These are phyloP conservation scores for Apophysomyces ossiformis DNA, from an alignment of 371 early-diverging fungal genomes.

Conservation along the genomic window DNA sequence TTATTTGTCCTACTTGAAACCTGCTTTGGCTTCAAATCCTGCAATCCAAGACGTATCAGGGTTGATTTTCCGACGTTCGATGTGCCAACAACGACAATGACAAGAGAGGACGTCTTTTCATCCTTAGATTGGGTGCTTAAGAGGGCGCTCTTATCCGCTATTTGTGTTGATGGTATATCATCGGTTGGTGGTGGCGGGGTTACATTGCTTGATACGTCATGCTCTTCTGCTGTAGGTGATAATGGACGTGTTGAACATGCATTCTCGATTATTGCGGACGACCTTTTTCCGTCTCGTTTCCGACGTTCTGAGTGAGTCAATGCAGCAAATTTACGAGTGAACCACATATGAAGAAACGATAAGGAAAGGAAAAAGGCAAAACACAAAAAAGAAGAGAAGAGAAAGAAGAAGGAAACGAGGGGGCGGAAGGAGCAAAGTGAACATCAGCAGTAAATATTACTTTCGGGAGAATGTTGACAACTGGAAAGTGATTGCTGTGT, in stretches of 20 bases:
- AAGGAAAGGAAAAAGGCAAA: background rate
- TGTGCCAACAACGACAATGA: conserved; percentile 38
- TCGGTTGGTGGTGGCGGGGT: conserved; percentile 1
- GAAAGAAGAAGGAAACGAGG: conserved; percentile 1
- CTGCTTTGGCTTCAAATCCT: conserved; percentile 31
- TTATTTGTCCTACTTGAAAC: conserved; percentile 35
- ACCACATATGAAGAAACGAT: conserved; percentile 32
- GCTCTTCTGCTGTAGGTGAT: background rate
- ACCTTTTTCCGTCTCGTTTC: conserved; percentile 6
- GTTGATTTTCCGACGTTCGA: conserved; percentile 46
- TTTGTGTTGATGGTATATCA: conserved; percentile 14
- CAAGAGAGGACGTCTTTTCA: conserved; percentile 14
- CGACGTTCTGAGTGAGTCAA: conserved; percentile 26
- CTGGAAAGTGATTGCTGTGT: conserved; percentile 4
- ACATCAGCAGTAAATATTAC: conserved; percentile 9
- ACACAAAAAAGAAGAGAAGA: conserved; percentile 3
- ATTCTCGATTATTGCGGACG: conserved; percentile 3
- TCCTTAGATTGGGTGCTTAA: background rate
- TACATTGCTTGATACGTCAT: conserved; percentile 1
- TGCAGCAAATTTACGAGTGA: conserved; percentile 38
- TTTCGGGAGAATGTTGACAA: conserved; percentile 18
- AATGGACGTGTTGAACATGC: conserved; percentile 17
- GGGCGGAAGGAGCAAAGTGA: conserved; percentile 5
- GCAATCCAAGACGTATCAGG: conserved; percentile 37
- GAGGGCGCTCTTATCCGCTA: background rate